Base-by-base conservation (phyloP, 163 green algal genomes). In the Trebouxia gelatinosa region DNA sequence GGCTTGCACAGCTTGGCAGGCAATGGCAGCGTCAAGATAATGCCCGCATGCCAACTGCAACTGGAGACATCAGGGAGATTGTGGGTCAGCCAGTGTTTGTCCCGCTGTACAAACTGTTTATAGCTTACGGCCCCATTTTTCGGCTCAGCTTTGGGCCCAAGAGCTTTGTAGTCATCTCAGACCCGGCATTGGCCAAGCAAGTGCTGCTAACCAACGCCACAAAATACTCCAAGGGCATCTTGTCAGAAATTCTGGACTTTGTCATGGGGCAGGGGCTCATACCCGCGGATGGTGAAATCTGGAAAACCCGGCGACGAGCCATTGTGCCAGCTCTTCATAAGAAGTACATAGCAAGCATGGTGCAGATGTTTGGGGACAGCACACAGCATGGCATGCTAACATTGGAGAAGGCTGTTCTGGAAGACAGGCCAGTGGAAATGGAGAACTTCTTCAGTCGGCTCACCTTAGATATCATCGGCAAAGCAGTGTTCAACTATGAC, bases 401-500 rank as follows among this genome's bases (percentile, higher is more conserved):
- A 26, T 81, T 94, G 29, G 82, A 89, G 34, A 66, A 81, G 34
- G 72, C 71, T 48, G 79, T 43, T 16, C 40, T 66, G 51, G 46
- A 77, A 21, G 81, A 83, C 1, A 46, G 70, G 13, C 31, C 80
- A 19, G 84, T 98, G 0, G 92, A 99, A 80, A 96, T 99, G 91
- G 95, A 99, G 80, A 95, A 95, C 80, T 94, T 90, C 79, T 98
- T 98, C 84, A 90, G 79, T 5, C 88, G 93, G n/a, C 85, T 98
- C 31, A 92, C 91, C 0, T 86, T 98, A 68, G 95, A 98, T 87
- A 95, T 98, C 83, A 98, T 98, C 67, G 95, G 93, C 77, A 94
- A 94, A 83, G 94, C 94, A 19, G 94, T 98, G 34, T 98, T 98
- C 88, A 97, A 98, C 89, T 98, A 98, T 85, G 91, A 98, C 51